Conservation (phyloP, 2,329 filamentous ascomycete genomes). For the Phaeophleospora eucalypticola region DNA sequence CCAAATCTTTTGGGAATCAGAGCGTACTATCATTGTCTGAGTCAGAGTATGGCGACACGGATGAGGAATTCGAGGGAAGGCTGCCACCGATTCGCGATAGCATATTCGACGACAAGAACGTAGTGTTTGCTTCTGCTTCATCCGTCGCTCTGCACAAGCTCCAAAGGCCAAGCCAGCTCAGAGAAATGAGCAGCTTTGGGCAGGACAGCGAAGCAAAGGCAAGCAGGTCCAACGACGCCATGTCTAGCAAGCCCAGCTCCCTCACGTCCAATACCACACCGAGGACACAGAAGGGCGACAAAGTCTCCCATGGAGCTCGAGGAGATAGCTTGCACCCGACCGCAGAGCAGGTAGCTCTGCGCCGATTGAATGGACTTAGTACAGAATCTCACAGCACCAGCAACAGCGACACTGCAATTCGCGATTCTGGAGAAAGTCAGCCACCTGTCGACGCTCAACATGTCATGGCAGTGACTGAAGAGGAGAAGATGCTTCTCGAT, state of each 20-base stretch:
- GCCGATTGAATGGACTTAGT: slow-evolving; percentile 15
- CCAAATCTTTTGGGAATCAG: slow-evolving; percentile 9
- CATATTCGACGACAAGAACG: slow-evolving; percentile 18
- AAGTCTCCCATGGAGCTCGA: background rate
- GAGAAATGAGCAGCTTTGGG: slow-evolving; percentile 4
- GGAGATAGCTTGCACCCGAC: slow-evolving; percentile 1
- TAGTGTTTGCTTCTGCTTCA: slow-evolving; percentile 17
- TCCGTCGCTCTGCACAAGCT: slow-evolving; percentile 17
- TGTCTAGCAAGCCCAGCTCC: background rate
- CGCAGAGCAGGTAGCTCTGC: slow-evolving; percentile 11
- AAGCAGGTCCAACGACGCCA: background rate
- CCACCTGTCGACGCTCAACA: slow-evolving; percentile 14
- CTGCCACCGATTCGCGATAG: slow-evolving; percentile 21
- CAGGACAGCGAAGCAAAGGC: slow-evolving; percentile 1
- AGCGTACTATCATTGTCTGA: slow-evolving; percentile 17
- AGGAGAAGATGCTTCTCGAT: slow-evolving; percentile 48
- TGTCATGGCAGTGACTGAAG: slow-evolving; percentile 46
- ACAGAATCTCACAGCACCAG: slow-evolving; percentile 12
- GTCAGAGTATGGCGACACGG: slow-evolving; percentile 16
- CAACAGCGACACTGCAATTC: slow-evolving; percentile 9
- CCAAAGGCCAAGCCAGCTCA: slow-evolving; percentile 8
- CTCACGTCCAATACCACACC: slow-evolving; percentile 12
- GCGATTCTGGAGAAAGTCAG: slow-evolving; percentile 5
- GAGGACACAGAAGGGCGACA: slow-evolving; percentile 4
- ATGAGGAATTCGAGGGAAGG: slow-evolving; percentile 5